Evolutionary conservation across 768 basidiomycete species (phyloP), one percentile per base, ranked within the genome.

Genomic region (Podaxis sp.): DNA sequence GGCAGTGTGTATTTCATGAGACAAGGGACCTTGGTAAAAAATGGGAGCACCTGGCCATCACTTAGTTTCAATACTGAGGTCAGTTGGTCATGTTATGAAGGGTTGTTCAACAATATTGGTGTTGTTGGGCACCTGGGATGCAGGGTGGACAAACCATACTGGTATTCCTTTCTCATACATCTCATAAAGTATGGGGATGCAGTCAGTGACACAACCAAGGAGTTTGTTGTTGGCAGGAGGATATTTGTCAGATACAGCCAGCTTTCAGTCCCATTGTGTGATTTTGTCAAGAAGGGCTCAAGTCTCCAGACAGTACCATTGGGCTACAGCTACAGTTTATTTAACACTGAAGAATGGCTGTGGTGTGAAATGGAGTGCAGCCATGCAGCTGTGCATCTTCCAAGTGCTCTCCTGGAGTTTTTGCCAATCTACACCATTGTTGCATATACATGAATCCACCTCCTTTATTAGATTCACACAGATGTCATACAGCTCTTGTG

Each of bases 201-300:
- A 3, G 12, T 49, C 24, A 2, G 48, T 49, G 20, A 49, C 20
- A 26, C 48, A 49, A 3, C 48, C 48, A 4, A 49, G 5, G 22
- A 49, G n/a, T 26, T 4, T 49, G 12, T 49, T 49, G 11, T 49
- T 20, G 11, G 20, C 48, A 7, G 12, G n/a, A 22, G 8, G n/a
- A 1, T 17, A 10, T 20, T 22, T 12, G 1, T 26, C 4, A 5
- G 41, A 12, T 26, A 10, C 2, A 20, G n/a, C 5, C 0, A 2
- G 13, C 24, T 20, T 49, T 13, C 2, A 2, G 24, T 58, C 46
- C 57, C 57, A 58, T 30, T 58, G 48, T 10, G 12, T 58, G 20
- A 58, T 58, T 33, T 58, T 58, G 44, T 58, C 44, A 10, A 58
- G 46, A 6, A 58, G 12, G 4, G 57, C 44, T 5, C 28, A 13